Evolutionary conservation across 2,329 filamentous ascomycete species (phyloP).

Genomic region (Alternaria atra): DNA sequence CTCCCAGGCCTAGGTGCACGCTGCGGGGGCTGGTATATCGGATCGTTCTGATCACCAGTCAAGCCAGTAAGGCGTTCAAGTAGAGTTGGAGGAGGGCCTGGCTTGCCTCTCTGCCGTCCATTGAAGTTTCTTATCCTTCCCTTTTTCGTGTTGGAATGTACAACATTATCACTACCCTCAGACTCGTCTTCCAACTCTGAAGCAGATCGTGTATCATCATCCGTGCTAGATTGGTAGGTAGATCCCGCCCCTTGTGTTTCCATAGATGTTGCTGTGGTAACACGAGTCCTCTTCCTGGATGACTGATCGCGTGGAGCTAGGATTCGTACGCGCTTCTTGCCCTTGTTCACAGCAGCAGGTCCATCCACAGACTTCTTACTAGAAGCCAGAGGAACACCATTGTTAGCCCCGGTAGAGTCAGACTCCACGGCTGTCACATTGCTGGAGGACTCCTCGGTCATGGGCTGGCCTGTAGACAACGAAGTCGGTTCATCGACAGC

Average conservation of each 20-base stretch:
- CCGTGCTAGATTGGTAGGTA: conserved; percentile 13
- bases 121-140: conserved; percentile 3
- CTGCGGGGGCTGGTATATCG: conserved; percentile 33
- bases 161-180: background rate
- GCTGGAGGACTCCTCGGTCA: background rate
- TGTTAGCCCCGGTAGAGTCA: background rate
- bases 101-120: conserved; percentile 19
- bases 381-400: background rate
- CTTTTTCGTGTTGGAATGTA: conserved; percentile 16
- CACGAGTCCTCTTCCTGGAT: conserved; percentile 25
- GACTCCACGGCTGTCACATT: background rate
- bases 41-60: conserved; percentile 44
- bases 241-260: background rate
- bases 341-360: conserved; percentile 5
- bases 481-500: background rate
- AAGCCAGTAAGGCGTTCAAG: conserved; percentile 48
- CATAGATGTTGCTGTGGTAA: background rate
- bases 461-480: background rate
- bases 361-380: background rate
- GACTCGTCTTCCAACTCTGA: conserved; percentile 23
- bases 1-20: conserved; percentile 6
- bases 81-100: conserved; percentile 32
- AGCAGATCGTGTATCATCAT: conserved; percentile 18
- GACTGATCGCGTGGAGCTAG: conserved; percentile 15
- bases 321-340: conserved; percentile 35